Evolutionary conservation across 148 eudicot genomes (phyloP).

Genomic region (Heliamphora exappendiculata): DNA sequence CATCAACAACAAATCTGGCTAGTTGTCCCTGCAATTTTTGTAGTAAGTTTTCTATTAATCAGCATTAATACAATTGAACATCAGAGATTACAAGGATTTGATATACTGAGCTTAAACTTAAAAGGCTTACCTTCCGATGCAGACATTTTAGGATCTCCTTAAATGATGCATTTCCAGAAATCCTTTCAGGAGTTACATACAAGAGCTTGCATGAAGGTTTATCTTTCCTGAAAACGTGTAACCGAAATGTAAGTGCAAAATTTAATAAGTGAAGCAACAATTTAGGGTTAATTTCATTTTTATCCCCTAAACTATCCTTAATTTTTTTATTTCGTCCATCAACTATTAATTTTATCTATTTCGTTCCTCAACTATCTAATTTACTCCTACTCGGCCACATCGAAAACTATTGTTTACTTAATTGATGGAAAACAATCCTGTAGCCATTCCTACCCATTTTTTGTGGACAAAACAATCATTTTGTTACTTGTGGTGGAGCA

Average conservation of each 20-base stretch:
- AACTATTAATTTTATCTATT: too few species aligned
- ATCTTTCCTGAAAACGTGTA: constrained; percentile 53
- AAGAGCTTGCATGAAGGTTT: constrained; percentile 93
- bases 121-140: constrained; percentile 59
- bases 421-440: too few species aligned
- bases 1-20: constrained; percentile 97
- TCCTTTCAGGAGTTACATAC: constrained; percentile 97
- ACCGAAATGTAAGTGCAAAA: background rate
- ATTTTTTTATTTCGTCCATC: too few species aligned
- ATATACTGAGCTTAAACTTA: background rate
- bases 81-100: constrained; percentile 3
- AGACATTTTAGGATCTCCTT: constrained; percentile 51
- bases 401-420: too few species aligned
- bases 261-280: background rate
- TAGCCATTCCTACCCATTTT: too few species aligned
- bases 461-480: too few species aligned
- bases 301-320: too few species aligned
- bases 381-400: too few species aligned
- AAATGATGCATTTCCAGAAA: constrained; percentile 78
- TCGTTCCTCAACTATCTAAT: too few species aligned
- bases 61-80: background rate
- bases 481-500: too few species aligned
- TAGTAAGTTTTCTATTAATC: constrained; percentile 8
- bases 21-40: constrained; percentile 62
- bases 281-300: too few species aligned